A percentile compares a stretch with the other conserved stretches of the same genome.
These are phyloP conservation scores for Petrea volubilis DNA, from an alignment of 257 asterid genomes.

Conservation along the genomic window DNA sequence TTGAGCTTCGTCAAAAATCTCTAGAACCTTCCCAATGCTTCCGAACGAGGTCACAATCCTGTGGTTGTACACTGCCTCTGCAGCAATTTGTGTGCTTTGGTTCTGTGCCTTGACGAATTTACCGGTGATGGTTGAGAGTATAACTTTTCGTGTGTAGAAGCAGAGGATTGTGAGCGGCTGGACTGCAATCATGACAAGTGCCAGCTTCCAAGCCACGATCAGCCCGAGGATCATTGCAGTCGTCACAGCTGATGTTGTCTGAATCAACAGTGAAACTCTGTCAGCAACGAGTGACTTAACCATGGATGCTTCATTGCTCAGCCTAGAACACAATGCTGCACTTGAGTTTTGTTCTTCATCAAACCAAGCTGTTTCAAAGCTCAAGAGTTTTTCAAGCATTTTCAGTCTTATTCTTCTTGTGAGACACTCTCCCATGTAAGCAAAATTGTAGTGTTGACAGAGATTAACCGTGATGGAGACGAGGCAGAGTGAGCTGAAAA, in stretches of 20 bases:
- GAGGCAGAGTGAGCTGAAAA: slow-evolving; percentile 58
- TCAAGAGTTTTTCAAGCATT: slow-evolving; percentile 62
- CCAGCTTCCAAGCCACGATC: slow-evolving; percentile 81
- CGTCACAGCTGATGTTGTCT: slow-evolving; percentile 61
- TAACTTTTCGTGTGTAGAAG: slow-evolving; percentile 63
- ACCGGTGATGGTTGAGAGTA: slow-evolving; percentile 60
- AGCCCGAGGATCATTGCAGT: slow-evolving; percentile 71
- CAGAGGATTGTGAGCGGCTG: slow-evolving; percentile 82
- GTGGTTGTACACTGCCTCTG: slow-evolving; percentile 78
- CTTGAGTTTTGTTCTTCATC: slow-evolving; percentile 75
- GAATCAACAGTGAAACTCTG: slow-evolving; percentile 63
- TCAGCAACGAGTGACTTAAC: slow-evolving; percentile 83
- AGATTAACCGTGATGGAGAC: slow-evolving; percentile 57
- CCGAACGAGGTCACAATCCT: slow-evolving; percentile 73
- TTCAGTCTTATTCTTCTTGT: slow-evolving; percentile 57
- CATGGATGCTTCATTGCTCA: slow-evolving; percentile 75
- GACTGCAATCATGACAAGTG: slow-evolving; percentile 80
- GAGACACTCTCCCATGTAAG: slow-evolving; percentile 74
- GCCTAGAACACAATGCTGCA: slow-evolving; percentile 56
- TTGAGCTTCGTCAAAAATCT: slow-evolving; percentile 70
- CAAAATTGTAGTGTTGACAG: slow-evolving; percentile 77
- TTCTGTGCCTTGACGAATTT: slow-evolving; percentile 74
- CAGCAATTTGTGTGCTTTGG: slow-evolving; percentile 75
- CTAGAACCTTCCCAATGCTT: slow-evolving; percentile 56
- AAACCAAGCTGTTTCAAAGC: slow-evolving; percentile 82